Evolutionary conservation across 1,284 basidiomycete species (phyloP).

Genomic region (Albatrellus sp.): DNA sequence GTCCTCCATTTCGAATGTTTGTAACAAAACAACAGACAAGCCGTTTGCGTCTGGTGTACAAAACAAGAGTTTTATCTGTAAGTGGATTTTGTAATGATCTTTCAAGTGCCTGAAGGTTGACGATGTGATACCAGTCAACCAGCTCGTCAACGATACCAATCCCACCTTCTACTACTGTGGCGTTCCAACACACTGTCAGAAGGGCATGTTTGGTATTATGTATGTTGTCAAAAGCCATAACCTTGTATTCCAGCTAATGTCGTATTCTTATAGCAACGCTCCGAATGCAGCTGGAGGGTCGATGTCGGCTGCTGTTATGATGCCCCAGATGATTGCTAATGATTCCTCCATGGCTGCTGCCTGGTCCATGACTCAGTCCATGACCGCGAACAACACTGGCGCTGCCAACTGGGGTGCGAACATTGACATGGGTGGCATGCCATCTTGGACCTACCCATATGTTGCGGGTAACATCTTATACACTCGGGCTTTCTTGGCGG

Average conservation of each 20-base stretch:
- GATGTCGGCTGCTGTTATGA: slow-evolving; percentile 38
- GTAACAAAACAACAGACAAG: slow-evolving; percentile 53
- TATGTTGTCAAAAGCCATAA: slow-evolving; percentile 15
- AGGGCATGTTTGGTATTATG: slow-evolving; percentile 75
- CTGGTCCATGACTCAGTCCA: slow-evolving; percentile 32
- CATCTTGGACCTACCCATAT: slow-evolving; percentile 35
- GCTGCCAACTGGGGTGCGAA: slow-evolving; percentile 51
- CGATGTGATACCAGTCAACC: slow-evolving; percentile 30
- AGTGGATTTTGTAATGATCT: slow-evolving; percentile 14
- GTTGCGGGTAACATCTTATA: slow-evolving; percentile 48
- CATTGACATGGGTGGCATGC: slow-evolving; percentile 44
- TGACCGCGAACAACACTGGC: slow-evolving; percentile 31
- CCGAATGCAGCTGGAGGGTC: slow-evolving; percentile 29
- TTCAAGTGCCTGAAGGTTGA: neutral
- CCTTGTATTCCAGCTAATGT: slow-evolving; percentile 4
- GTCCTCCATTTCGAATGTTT: slow-evolving; percentile 47
- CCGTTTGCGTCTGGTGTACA: slow-evolving; percentile 55
- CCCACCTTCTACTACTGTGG: slow-evolving; percentile 65
- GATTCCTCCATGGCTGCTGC: slow-evolving; percentile 45
- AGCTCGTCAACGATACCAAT: slow-evolving; percentile 60
- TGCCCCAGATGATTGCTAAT: slow-evolving; percentile 33
- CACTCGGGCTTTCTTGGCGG: slow-evolving; percentile 48
- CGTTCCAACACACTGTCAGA: slow-evolving; percentile 52
- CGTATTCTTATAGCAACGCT: slow-evolving; percentile 30
- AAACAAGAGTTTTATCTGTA: slow-evolving; percentile 39